Evolutionary conservation across 495 filamentous ascomycete genomes (phyloP), one percentile per base, ranked within the genome.

Genomic region (Talaromyces liani): DNA sequence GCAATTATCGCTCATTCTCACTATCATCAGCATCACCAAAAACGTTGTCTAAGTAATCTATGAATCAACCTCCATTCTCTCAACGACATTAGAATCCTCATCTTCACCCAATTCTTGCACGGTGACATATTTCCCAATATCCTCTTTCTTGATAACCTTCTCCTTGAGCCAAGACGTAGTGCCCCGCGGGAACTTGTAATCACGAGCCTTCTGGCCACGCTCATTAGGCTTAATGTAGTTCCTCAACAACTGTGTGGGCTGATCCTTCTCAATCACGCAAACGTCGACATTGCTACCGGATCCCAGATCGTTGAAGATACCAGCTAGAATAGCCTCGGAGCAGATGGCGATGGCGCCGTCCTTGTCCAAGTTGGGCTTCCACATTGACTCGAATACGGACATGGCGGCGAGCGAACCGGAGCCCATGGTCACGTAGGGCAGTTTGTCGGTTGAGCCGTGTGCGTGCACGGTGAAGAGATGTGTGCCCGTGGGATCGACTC

Each of bases 381-480:
- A 99, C 75, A 86, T 88, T 61, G 93, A 93, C 82, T 99, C 95
- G 68, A 99, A 99, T 41, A 99, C 89, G 0, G 91, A 90, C 95
- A 99, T 99, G 62, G 95, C 95, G 12, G 95, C 95, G 62, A 99
- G 80, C 39, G 90, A 94, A 34, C 95, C 95, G 14, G 90, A 94
- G 51, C 95, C 95, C 95, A 99, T 98, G 33, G 95, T 99, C 68
- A 99, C 95, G 75, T 99, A 99, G 18, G 95, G 95, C 33, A 99
- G 87, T 81, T 99, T 99, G 79, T 99, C 95, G 54, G 95, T 99
- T 60, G 89, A 93, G 53, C 95, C 95, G 82, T 99, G 95, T 31
- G 95, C 95, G 80, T 99, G 95, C 10, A 99, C 95, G 58, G 95
- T 99, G 82, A 93, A 99, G 16, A 99, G 85, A 63, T 94, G 90